Percentiles rank a stretch among this genome's conserved stretches.
Evolutionary conservation across 2,329 filamentous ascomycete species (phyloP).

Genomic region (Curvularia verruculosa): DNA sequence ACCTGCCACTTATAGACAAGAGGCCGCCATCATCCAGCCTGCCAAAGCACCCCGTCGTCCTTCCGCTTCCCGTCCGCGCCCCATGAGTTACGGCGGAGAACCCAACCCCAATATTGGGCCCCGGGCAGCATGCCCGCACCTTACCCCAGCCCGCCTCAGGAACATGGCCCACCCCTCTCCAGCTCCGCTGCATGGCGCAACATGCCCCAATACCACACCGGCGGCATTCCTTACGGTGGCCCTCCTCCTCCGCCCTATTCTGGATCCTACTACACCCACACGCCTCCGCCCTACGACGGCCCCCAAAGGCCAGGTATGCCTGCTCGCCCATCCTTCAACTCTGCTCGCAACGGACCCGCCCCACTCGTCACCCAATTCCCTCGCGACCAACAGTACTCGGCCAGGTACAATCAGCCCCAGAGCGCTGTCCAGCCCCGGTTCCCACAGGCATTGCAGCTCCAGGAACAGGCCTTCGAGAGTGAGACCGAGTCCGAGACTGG

Average conservation of each 20-base stretch:
- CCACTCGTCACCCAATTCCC: conserved; percentile 35
- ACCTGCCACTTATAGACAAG: conserved; percentile 30
- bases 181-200: conserved; percentile 37
- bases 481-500: conserved; percentile 18
- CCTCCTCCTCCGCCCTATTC: conserved; percentile 23
- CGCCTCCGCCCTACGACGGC: conserved; percentile 30
- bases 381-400: conserved; percentile 31
- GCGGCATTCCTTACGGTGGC: conserved; percentile 20
- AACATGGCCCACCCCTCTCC: conserved; percentile 42
- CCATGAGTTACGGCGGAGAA: conserved; percentile 43
- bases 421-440: conserved; percentile 16
- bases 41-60: conserved; percentile 33
- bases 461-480: conserved; percentile 22
- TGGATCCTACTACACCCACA: conserved; percentile 21
- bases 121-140: conserved; percentile 31
- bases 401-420: conserved; percentile 32
- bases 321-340: conserved; percentile 28
- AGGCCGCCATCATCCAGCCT: conserved; percentile 40
- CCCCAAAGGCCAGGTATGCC: conserved; percentile 30
- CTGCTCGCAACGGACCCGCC: conserved; percentile 22
- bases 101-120: conserved; percentile 25
- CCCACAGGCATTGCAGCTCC: conserved; percentile 14
- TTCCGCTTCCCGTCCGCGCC: conserved; percentile 34
- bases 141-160: conserved; percentile 33
- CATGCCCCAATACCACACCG: conserved; percentile 16